Evolutionary conservation across 169 alveolate species (phyloP).

Genomic region (Plasmodium relictum): DNA sequence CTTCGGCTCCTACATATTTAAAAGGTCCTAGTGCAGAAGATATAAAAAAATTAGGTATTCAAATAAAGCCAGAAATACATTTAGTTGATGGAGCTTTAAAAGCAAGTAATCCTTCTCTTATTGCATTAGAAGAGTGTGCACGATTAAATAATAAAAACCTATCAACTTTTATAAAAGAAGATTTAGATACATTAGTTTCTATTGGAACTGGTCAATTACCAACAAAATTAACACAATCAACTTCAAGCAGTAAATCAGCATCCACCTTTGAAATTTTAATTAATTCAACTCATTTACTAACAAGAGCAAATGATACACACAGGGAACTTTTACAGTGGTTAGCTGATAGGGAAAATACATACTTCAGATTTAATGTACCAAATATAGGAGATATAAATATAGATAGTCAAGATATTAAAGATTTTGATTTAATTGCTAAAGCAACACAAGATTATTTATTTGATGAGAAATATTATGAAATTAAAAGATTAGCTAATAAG

Average conservation of each 20-base stretch:
- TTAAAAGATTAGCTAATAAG: conserved; percentile 60
- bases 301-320: conserved; percentile 74
- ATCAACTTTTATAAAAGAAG: conserved; percentile 74
- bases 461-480: conserved; percentile 79
- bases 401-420: conserved; percentile 54
- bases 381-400: conserved; percentile 77
- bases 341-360: conserved; percentile 74
- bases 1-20: conserved; percentile 87
- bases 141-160: conserved; percentile 61
- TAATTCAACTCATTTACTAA: conserved; percentile 66
- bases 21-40: conserved; percentile 86
- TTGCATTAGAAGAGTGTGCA: conserved; percentile 88
- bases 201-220: conserved; percentile 78
- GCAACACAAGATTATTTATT: conserved; percentile 78
- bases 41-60: conserved; percentile 79
- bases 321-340: conserved; percentile 77
- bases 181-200: conserved; percentile 78
- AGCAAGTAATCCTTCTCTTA: conserved; percentile 85
- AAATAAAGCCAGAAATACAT: conserved; percentile 82
- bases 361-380: conserved; percentile 78
- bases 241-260: conserved; percentile 22
- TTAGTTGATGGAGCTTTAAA: conserved; percentile 87
- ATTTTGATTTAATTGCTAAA: conserved; percentile 74
- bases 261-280: conserved; percentile 74
- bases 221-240: conserved; percentile 74